A percentile compares a stretch with the other conserved stretches of the same genome.
Evolutionary conservation across 140 eudicot species (phyloP).

Genomic region (Bidens hawaiensis): DNA sequence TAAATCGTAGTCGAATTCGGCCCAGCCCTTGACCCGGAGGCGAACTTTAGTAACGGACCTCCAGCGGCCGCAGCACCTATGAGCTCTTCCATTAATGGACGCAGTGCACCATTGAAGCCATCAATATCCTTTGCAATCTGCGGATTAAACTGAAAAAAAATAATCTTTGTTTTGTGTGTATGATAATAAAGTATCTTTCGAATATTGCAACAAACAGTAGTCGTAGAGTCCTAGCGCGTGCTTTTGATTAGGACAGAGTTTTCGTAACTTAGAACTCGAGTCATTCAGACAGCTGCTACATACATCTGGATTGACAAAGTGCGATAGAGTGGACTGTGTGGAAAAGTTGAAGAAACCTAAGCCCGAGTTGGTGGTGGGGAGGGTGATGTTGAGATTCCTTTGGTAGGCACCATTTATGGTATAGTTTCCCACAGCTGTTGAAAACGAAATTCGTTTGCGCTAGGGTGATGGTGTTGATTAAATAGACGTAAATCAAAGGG

Average conservation of each 20-base stretch:
- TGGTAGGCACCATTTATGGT: not conserved
- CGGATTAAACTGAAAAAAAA: not conserved
- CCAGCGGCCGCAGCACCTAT: not conserved
- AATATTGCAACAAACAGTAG: no score
- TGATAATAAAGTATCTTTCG: no score
- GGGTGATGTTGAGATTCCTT: not conserved
- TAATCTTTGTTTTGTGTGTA: not conserved
- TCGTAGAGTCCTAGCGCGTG: no score
- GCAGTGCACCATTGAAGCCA: not conserved
- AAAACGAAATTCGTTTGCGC: not conserved
- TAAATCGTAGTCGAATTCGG: not conserved
- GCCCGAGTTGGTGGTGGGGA: conserved; percentile 4
- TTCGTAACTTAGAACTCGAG: no score
- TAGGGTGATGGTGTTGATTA: not conserved
- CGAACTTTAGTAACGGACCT: not conserved
- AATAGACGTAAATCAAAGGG: not conserved
- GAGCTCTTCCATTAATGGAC: not conserved
- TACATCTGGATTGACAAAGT: not conserved
- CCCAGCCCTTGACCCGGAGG: not conserved
- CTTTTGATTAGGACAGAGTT: no score
- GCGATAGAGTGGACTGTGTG: not conserved
- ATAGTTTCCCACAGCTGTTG: not conserved
- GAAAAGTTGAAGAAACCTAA: not conserved
- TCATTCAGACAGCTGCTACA: not conserved
- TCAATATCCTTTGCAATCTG: not conserved